Evolutionary conservation across 2,329 filamentous ascomycete genomes (phyloP).

Genomic region (Ophiostoma montium): DNA sequence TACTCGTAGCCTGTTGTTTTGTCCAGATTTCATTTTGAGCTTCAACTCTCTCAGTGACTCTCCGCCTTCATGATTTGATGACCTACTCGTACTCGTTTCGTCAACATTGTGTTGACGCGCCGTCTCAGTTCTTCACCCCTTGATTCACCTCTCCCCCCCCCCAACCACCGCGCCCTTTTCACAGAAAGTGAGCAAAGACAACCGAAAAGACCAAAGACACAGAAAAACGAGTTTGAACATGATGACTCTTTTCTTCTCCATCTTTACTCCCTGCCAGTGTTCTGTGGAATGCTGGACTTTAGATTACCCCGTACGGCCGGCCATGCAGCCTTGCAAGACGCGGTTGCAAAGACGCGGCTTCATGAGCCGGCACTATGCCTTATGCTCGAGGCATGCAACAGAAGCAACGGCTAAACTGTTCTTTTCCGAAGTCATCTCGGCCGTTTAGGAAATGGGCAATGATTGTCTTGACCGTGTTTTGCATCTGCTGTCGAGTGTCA

Average conservation of each 20-base stretch:
- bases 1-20: not conserved
- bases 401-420: not conserved
- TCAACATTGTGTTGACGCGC: not conserved
- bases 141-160: slow-evolving; percentile 6
- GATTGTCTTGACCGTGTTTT: not conserved
- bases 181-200: not conserved
- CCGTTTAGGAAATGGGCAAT: not conserved
- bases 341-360: not conserved
- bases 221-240: not conserved
- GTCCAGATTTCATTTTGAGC: not conserved
- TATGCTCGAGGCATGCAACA: not conserved
- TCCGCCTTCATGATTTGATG: not conserved
- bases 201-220: not conserved
- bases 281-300: not conserved
- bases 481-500: not conserved
- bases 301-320: not conserved
- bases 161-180: not conserved
- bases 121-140: slow-evolving; percentile 1
- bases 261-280: not conserved
- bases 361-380: not conserved
- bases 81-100: not conserved
- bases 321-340: not conserved
- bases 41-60: not conserved
- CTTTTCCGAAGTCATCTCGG: not conserved
- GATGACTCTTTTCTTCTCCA: not conserved